phyloP scores from a whole-genome alignment of 257 asterid species.

The Scutellaria minor region DNA sequence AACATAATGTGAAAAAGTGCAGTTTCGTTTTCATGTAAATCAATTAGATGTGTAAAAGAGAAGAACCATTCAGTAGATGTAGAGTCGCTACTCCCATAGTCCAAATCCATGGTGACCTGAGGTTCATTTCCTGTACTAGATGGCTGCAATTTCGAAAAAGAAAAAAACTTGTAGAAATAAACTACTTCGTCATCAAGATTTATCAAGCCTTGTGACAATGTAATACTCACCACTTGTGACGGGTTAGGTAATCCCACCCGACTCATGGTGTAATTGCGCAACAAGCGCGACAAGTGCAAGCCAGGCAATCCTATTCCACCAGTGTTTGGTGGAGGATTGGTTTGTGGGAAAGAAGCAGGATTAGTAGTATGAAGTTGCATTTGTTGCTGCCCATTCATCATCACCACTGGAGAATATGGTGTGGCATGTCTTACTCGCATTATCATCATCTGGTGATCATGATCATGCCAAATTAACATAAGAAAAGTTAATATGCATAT shows the following conservation, averaged over 20 bases:
- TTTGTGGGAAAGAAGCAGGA: background rate
- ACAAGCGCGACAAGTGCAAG: background rate
- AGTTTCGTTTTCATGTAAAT: too few species aligned
- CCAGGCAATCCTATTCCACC: background rate
- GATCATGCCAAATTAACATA: background rate
- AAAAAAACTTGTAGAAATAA: too few species aligned
- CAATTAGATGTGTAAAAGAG: too few species aligned
- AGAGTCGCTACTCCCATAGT: too few species aligned
- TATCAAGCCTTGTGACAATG: too few species aligned
- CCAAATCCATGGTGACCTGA: too few species aligned
- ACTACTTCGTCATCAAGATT: too few species aligned
- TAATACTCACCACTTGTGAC: too few species aligned
- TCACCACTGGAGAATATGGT: conserved; percentile 1
- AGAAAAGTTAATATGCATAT: background rate
- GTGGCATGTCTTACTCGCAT: conserved; percentile 10
- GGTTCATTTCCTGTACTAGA: too few species aligned
- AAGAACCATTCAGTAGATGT: too few species aligned
- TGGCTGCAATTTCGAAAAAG: too few species aligned
- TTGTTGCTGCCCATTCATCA: conserved; percentile 26
- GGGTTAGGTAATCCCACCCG: conserved; percentile 19
- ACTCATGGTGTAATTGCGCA: background rate
- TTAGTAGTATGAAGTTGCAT: background rate
- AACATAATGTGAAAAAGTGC: too few species aligned
- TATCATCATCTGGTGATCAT: conserved; percentile 24
- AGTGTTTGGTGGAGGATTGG: conserved; percentile 4